Base-by-base conservation (phyloP, 495 filamentous ascomycete species). In the Cercophora newfieldiana region DNA sequence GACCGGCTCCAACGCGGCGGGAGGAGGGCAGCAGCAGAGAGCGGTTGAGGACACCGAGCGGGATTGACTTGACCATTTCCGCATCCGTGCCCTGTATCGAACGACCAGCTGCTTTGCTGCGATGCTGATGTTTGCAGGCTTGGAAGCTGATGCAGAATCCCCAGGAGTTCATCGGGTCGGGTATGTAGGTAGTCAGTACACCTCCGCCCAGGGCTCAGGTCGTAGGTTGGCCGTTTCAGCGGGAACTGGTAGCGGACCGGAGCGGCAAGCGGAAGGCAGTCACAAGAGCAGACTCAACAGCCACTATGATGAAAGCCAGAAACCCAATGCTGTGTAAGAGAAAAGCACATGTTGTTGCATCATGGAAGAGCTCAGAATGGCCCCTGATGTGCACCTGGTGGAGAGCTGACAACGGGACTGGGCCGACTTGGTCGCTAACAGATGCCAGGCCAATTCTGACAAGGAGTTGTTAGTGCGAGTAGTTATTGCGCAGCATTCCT, bases 261-360 rank as follows among this genome's bases (percentile, higher is more conserved):
- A 26, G 30, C n/a, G 25, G 58, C 21, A 33, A 58, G 31, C 19
- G 58, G 58, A 60, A 60, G 21, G 19, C 3, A 24, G 58, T 60
- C 58, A 60, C 58, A 31, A 60, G 58, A 60, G 58, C 58, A 60
- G 30, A 48, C 58, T 25, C 14, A 14, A 18, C 30, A 8, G 58
- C 22, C 58, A 60, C 21, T 48, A 2, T 16, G 10, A 30, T 30
- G 30, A n/a, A 1, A 53, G 10, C n/a, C n/a, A 51, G 21, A 22
- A n/a, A 1, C n/a, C 10, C 22, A 22, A 25, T 55, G 18, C 18
- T 53, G 2, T 14, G 26, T 2, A 58, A 33, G 19, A 18, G 12
- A 58, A 31, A 31, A 66, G 28, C 57, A 16, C 50, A 21, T 21
- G 12, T n/a, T n/a, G n/a, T 44, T 44, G 4, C 37, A 14, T 2